phyloP scores from a whole-genome alignment of 768 basidiomycete species.

The Pilatotrama ljubarskyi region DNA sequence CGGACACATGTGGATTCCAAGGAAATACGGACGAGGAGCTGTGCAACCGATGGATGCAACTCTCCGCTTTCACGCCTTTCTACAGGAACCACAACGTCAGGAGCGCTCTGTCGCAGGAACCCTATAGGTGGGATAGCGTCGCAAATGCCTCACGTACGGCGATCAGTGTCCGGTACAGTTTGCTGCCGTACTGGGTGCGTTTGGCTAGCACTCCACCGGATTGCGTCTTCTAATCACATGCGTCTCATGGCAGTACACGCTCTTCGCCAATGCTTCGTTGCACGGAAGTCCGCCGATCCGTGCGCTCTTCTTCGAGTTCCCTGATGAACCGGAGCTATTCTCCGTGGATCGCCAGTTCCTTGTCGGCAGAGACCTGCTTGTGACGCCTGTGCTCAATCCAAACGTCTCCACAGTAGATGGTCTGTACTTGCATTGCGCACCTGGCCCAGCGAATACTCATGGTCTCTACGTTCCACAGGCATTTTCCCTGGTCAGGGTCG shows the following conservation, averaged over 20 bases:
- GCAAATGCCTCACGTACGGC: conserved; percentile 71
- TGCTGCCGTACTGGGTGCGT: conserved; percentile 79
- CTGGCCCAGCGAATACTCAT: background rate
- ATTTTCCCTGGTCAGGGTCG: conserved; percentile 64
- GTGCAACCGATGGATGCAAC: conserved; percentile 84
- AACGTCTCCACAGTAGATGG: conserved; percentile 70
- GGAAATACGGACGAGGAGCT: conserved; percentile 79
- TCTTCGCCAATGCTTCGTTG: conserved; percentile 68
- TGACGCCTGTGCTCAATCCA: conserved; percentile 73
- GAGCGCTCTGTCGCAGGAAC: conserved; percentile 74
- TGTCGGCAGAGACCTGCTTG: conserved; percentile 66
- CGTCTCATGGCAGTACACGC: conserved; percentile 51
- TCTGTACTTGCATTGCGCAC: conserved; percentile 26
- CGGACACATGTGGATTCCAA: conserved; percentile 72
- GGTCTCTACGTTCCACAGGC: conserved; percentile 36
- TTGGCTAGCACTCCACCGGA: background rate
- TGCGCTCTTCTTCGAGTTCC: conserved; percentile 80
- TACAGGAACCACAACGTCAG: conserved; percentile 75
- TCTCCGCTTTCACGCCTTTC: conserved; percentile 82
- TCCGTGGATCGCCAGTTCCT: conserved; percentile 69
- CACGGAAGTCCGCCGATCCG: conserved; percentile 70
- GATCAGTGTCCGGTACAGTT: conserved; percentile 66
- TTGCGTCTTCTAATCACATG: background rate
- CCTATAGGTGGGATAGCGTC: conserved; percentile 80
- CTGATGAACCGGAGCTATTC: conserved; percentile 64